Evolutionary conservation across 352 stramenopile genomes (phyloP), one percentile per base, ranked within the genome.

Genomic region (Thraustochytrium aureum): DNA sequence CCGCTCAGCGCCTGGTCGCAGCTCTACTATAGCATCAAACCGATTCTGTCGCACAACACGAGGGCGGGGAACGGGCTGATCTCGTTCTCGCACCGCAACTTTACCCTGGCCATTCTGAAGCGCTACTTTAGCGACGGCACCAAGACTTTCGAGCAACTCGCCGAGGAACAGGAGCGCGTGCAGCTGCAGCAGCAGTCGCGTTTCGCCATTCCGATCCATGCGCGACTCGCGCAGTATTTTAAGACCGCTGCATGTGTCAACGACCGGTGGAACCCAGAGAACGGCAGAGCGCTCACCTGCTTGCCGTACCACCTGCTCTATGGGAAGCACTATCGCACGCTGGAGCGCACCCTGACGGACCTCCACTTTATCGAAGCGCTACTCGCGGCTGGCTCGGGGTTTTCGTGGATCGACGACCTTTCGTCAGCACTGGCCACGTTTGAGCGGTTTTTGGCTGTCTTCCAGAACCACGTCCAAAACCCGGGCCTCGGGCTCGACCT

Each of bases 1-100:
- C 79, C 79, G n/a, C 79, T 67, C 2, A 81, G 82, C n/a, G 62
- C 50, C 2, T 84, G 79, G 79, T 82, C 79, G 3, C 56, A 81
- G 56, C 69, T 84, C 14, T 84, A 84, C 72, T 69, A 81, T 47
- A 82, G 72, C 35, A 32, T 84, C 32, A 81, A 84, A 56, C 47
- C 81, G 7, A 17, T 79, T 22, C 52, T 79, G 5, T 42, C 50
- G 1, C 56, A 79, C 39, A 64, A 50, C 30, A 67, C 69, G 56
- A 41, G 64, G 26, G 26, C 42, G 17, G 47, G 67, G 22, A 52
- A 79, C 43, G 69, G 39, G 22, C 39, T 79, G 37, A 79, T 79
- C 37, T 65, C 10, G 37, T 79, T 79, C 56, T 79, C 69, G 56
- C 69, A 79, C 43, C 33, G 54, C 26, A 74, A 79, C 50, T 79